Evolutionary conservation across 352 stramenopile species (phyloP).

Genomic region (Globisporangium viniferum): DNA sequence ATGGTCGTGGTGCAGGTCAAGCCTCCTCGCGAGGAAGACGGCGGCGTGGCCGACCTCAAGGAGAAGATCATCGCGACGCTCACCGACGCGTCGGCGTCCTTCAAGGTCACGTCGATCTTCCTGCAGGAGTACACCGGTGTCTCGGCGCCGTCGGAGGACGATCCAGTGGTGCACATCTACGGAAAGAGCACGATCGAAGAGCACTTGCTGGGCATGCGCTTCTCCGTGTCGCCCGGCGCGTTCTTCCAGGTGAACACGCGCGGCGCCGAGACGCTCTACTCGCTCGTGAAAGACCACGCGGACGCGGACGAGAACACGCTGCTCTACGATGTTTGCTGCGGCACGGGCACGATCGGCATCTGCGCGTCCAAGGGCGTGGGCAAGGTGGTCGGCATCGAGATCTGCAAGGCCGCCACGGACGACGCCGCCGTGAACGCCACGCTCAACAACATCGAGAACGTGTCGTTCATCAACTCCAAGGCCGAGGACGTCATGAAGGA

Average conservation of each 20-base stretch:
- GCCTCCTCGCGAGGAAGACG: constrained; percentile 25
- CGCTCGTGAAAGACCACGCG: constrained; percentile 90
- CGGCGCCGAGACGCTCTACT: constrained; percentile 95
- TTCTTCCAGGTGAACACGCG: constrained; percentile 97
- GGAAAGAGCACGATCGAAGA: constrained; percentile 80
- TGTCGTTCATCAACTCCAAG: constrained; percentile 90
- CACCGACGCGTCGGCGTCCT: constrained; percentile 32
- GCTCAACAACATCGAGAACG: constrained; percentile 84
- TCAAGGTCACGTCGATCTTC: constrained; percentile 87
- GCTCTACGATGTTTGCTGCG: constrained; percentile 98
- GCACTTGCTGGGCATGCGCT: constrained; percentile 83
- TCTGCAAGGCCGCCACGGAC: constrained; percentile 88
- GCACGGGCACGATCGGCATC: constrained; percentile 98
- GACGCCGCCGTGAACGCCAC: constrained; percentile 86
- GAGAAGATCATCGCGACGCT: constrained; percentile 43
- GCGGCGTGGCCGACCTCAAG: constrained; percentile 39
- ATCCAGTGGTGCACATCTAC: constrained; percentile 81
- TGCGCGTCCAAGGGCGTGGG: constrained; percentile 80
- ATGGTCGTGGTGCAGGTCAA: constrained; percentile 84
- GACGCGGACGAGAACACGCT: constrained; percentile 75
- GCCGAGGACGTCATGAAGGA: constrained; percentile 89
- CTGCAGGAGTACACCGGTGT: constrained; percentile 92
- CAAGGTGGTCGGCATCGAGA: constrained; percentile 86
- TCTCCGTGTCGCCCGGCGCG: constrained; percentile 88
- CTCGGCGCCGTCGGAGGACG: constrained; percentile 84